Percentiles rank a stretch among this genome's conserved stretches.
These are phyloP conservation scores for Allomyces macrogynus DNA, from an alignment of 192 early-diverging fungal species.

Conservation along the genomic window DNA sequence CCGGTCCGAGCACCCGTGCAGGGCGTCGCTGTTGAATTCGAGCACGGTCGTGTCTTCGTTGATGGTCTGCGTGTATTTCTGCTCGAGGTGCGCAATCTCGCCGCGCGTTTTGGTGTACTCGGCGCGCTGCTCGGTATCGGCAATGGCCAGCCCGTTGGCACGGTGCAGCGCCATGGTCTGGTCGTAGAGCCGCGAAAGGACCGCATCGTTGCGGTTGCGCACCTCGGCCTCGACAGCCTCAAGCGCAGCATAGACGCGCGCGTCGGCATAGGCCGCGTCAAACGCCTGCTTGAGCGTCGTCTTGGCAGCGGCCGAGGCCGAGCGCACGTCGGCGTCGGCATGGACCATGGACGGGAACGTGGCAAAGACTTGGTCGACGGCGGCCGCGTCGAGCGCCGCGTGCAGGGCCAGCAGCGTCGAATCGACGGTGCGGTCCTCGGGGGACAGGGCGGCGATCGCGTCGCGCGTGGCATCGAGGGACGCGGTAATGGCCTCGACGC, in stretches of 20 bases:
- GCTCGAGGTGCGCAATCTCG: background rate
- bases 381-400: background rate
- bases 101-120: background rate
- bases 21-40: background rate
- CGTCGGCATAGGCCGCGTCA: background rate
- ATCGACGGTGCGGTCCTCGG: background rate
- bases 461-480: background rate
- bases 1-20: background rate
- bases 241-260: background rate
- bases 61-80: background rate
- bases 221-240: background rate
- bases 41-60: background rate
- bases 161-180: background rate
- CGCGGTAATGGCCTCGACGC: background rate
- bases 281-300: background rate
- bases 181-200: background rate
- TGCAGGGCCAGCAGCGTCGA: background rate
- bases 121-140: background rate
- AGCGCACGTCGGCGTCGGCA: background rate
- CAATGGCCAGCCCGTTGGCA: background rate
- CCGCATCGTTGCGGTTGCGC: background rate
- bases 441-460: background rate
- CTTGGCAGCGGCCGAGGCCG: background rate
- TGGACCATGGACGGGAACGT: background rate
- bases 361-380: background rate